Evolutionary conservation across 345 rosid species (phyloP).

Genomic region (Erucastrum elatum): DNA sequence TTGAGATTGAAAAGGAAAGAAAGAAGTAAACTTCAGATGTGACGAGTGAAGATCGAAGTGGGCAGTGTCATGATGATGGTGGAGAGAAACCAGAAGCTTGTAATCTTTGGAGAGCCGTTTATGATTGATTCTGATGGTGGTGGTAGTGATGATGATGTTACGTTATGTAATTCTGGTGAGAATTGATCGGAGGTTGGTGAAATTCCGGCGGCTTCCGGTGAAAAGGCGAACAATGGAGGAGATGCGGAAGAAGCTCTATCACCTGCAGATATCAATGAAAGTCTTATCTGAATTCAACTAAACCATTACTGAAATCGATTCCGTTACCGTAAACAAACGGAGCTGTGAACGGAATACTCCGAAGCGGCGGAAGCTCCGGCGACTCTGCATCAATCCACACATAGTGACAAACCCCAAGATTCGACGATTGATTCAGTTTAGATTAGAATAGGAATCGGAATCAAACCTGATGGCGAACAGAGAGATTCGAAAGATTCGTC

Average conservation of each 20-base stretch:
- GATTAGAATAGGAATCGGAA: neutral
- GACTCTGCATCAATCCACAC: constrained; percentile 34
- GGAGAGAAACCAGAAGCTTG: constrained; percentile 22
- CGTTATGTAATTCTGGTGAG: constrained; percentile 23
- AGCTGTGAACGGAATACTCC: constrained; percentile 33
- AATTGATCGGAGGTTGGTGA: constrained; percentile 28
- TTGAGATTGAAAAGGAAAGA: neutral
- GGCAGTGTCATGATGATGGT: neutral
- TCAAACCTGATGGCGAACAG: constrained; percentile 49
- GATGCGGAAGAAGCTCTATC: constrained; percentile 22
- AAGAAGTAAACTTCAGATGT: neutral
- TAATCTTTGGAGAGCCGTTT: neutral
- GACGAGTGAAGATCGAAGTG: constrained; percentile 9
- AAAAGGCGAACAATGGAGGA: constrained; percentile 18
- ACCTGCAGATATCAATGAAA: constrained; percentile 37
- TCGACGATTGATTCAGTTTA: neutral
- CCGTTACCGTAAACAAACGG: constrained; percentile 42
- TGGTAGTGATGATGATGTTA: neutral
- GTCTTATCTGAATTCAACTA: constrained; percentile 13
- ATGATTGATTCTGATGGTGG: constrained; percentile 15
- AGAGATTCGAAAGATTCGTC: constrained; percentile 44
- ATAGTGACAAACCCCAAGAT: constrained; percentile 6
- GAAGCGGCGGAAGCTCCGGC: constrained; percentile 52
- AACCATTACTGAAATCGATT: neutral
- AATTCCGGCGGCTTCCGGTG: constrained; percentile 19